Percentiles rank a stretch among this genome's conserved stretches.
Conservation (phyloP, 108 stramenopile genomes). For the Chaetoceros muelleri region DNA sequence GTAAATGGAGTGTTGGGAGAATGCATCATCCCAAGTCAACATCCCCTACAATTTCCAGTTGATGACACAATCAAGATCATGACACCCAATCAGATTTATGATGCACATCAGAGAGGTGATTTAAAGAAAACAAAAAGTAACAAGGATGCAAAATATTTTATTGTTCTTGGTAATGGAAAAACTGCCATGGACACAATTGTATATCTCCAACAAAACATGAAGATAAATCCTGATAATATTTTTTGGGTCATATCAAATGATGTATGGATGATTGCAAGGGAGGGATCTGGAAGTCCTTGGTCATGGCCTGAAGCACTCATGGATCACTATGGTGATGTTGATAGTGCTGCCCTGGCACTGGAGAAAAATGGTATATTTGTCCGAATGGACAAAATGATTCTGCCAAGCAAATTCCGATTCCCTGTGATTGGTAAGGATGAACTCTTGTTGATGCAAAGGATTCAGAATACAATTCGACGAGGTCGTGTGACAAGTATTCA, state of each 20-base stretch:
- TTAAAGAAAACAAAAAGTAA: not conserved
- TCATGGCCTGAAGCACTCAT: slow-evolving; percentile 5
- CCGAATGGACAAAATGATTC: slow-evolving; percentile 10
- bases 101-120: slow-evolving; percentile 6
- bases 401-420: slow-evolving; percentile 10
- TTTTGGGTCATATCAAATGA: slow-evolving; percentile 20
- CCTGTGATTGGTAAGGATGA: slow-evolving; percentile 14
- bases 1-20: slow-evolving; percentile 12
- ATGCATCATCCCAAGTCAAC: slow-evolving; percentile 9
- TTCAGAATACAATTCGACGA: slow-evolving; percentile 10
- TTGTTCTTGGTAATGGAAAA: slow-evolving; percentile 16
- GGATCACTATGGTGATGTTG: slow-evolving; percentile 1
- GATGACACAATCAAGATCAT: slow-evolving; percentile 5
- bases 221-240: slow-evolving; percentile 8
- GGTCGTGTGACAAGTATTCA: slow-evolving; percentile 11
- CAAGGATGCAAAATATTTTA: too few relatives aligned
- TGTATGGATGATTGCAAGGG: slow-evolving; percentile 13
- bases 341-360: slow-evolving; percentile 5
- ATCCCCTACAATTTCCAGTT: slow-evolving; percentile 14
- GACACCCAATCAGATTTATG: slow-evolving; percentile 18
- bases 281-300: slow-evolving; percentile 5
- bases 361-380: slow-evolving; percentile 9
- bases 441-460: slow-evolving; percentile 6
- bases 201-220: slow-evolving; percentile 11
- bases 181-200: slow-evolving; percentile 17